A percentile compares a stretch with the other conserved stretches of the same genome.
These are phyloP conservation scores for Acanthamoeba royreba DNA, from an alignment of 208 protist species.

Conservation along the genomic window DNA sequence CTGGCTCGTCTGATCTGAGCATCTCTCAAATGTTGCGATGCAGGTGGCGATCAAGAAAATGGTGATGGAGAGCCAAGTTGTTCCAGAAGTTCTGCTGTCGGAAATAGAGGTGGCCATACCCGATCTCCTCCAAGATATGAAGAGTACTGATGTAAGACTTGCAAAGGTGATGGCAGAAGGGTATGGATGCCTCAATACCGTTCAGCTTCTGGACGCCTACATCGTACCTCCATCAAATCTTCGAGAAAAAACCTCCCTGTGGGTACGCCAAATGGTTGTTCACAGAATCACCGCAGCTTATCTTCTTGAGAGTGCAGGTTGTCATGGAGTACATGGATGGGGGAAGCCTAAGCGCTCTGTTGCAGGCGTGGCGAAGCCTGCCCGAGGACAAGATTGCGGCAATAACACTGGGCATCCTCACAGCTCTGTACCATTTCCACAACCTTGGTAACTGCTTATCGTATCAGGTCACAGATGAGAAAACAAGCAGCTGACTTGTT, in stretches of 20 bases:
- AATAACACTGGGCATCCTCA: slow-evolving; percentile 10
- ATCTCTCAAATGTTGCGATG: too few species aligned
- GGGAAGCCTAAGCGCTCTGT: slow-evolving; percentile 70
- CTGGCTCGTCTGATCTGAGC: too few species aligned
- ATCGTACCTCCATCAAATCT: not conserved
- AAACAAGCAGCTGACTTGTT: not conserved
- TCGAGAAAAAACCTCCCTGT: not conserved
- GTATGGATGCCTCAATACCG: slow-evolving; percentile 76
- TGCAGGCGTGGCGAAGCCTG: slow-evolving; percentile 25
- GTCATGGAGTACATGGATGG: slow-evolving; percentile 76
- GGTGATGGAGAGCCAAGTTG: not conserved
- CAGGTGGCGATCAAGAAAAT: slow-evolving; percentile 24
- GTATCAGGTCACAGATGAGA: not conserved
- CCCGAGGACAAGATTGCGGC: slow-evolving; percentile 66
- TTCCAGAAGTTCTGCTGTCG: not conserved
- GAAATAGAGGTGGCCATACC: not conserved
- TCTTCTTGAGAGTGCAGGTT: slow-evolving; percentile 62
- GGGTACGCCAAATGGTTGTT: not conserved
- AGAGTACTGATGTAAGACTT: too few species aligned
- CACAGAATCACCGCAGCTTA: not conserved
- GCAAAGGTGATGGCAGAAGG: slow-evolving; percentile 75
- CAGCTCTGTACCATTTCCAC: slow-evolving; percentile 73
- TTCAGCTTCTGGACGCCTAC: slow-evolving; percentile 75
- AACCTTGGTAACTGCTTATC: not conserved
- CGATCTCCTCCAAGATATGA: too few species aligned